Conservation (phyloP, 768 basidiomycete genomes). For the Collybia mongolica region DNA sequence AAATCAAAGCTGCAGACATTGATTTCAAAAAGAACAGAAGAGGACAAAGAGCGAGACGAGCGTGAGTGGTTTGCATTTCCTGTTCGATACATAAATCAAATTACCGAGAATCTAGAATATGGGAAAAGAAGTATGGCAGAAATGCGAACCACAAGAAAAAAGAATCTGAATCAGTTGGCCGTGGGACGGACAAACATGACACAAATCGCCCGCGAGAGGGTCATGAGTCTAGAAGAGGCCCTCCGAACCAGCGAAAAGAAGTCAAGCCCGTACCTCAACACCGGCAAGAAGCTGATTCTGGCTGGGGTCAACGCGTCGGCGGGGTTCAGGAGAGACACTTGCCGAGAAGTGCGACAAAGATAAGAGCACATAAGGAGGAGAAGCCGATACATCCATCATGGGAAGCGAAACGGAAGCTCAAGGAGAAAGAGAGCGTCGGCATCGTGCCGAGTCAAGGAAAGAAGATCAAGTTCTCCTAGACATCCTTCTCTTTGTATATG, state of each 20-base stretch:
- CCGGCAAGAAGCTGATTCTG: constrained; percentile 20
- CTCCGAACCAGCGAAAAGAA: not conserved
- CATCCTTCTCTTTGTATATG: constrained; percentile 9
- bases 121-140: constrained; percentile 95
- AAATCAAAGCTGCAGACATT: constrained; percentile 49
- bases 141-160: constrained; percentile 91
- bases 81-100: constrained; percentile 1
- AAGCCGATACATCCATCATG: constrained; percentile 87
- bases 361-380: constrained; percentile 21
- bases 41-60: constrained; percentile 90
- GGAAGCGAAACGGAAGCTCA: constrained; percentile 87
- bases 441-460: constrained; percentile 74
- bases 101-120: constrained; percentile 63
- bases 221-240: constrained; percentile 1
- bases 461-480: constrained; percentile 71
- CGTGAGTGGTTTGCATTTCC: constrained; percentile 56
- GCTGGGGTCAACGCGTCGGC: constrained; percentile 21
- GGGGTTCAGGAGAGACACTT: too few species aligned
- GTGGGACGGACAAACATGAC: constrained; percentile 3
- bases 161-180: constrained; percentile 25
- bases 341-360: too few species aligned
- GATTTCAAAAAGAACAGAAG: constrained; percentile 79
- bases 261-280: constrained; percentile 15
- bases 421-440: constrained; percentile 62
- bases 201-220: not conserved